phyloP scores from a whole-genome alignment of 2,329 filamentous ascomycete genomes.

The Chalaropsis thielavioides region DNA sequence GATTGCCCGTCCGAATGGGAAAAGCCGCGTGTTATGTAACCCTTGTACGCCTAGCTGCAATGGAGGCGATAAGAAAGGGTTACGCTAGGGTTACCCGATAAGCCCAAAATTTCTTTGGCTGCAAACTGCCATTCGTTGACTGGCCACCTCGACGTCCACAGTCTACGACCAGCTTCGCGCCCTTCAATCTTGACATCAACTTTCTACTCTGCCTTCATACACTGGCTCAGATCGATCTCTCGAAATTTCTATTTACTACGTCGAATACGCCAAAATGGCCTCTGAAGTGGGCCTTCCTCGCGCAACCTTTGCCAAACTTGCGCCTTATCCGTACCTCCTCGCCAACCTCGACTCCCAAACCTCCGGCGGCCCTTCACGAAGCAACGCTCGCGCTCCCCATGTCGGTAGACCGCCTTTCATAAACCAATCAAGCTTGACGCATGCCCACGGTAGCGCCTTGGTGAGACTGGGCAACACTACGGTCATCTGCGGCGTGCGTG shows the following conservation, averaged over 20 bases:
- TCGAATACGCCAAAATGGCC: slow-evolving; percentile 20
- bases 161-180: background rate
- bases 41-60: background rate
- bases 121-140: background rate
- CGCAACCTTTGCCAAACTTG: slow-evolving; percentile 74
- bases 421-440: slow-evolving; percentile 71
- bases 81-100: background rate
- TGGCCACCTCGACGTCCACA: background rate
- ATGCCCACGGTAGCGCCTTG: slow-evolving; percentile 80
- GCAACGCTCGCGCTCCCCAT: slow-evolving; percentile 61
- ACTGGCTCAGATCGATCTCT: background rate
- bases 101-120: slow-evolving; percentile 5
- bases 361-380: slow-evolving; percentile 42
- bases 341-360: slow-evolving; percentile 55
- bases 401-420: slow-evolving; percentile 59
- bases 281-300: slow-evolving; percentile 34
- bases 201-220: too few relatives aligned
- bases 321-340: slow-evolving; percentile 76
- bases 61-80: background rate
- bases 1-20: background rate
- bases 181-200: background rate
- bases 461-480: slow-evolving; percentile 81
- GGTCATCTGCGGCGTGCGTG: slow-evolving; percentile 85
- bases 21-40: background rate
- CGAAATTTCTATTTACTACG: too few relatives aligned